Percentiles rank a stretch among this genome's conserved stretches.
phyloP scores from a whole-genome alignment of 192 early-diverging fungal species.

The Podila epicladia region DNA sequence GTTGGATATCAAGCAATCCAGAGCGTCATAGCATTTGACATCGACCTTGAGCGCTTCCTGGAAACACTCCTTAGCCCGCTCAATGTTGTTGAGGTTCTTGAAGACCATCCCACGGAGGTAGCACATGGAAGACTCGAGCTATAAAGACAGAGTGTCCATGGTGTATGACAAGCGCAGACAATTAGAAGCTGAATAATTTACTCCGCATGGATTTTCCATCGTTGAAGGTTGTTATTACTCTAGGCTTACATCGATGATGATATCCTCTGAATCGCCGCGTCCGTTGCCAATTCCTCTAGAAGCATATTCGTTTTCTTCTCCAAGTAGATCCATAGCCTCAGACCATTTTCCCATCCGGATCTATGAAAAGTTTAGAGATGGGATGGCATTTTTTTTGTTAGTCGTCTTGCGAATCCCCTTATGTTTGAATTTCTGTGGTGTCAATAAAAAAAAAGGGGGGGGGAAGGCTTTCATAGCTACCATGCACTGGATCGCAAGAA shows the following conservation, averaged over 20 bases:
- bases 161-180: neutral
- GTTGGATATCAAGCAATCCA: constrained; percentile 62
- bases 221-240: neutral
- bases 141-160: neutral
- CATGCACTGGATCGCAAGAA: constrained; percentile 63
- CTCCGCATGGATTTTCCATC: neutral
- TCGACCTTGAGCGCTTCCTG: constrained; percentile 71
- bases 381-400: no score
- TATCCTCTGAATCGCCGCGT: constrained; percentile 49
- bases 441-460: no score
- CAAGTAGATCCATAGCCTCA: constrained; percentile 65
- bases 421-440: no score
- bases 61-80: constrained; percentile 65
- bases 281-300: constrained; percentile 12
- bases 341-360: constrained; percentile 59
- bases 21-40: constrained; percentile 74
- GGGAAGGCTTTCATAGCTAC: constrained; percentile 33
- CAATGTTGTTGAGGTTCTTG: constrained; percentile 57
- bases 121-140: constrained; percentile 73
- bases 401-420: no score
- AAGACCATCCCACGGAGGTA: constrained; percentile 67
- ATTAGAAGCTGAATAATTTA: neutral
- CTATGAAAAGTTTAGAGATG: constrained; percentile 20
- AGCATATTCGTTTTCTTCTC: constrained; percentile 57
- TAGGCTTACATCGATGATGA: constrained; percentile 56